These are phyloP conservation scores for Gentiana dahurica DNA, from an alignment of 257 asterid species.

Conservation along the genomic window DNA sequence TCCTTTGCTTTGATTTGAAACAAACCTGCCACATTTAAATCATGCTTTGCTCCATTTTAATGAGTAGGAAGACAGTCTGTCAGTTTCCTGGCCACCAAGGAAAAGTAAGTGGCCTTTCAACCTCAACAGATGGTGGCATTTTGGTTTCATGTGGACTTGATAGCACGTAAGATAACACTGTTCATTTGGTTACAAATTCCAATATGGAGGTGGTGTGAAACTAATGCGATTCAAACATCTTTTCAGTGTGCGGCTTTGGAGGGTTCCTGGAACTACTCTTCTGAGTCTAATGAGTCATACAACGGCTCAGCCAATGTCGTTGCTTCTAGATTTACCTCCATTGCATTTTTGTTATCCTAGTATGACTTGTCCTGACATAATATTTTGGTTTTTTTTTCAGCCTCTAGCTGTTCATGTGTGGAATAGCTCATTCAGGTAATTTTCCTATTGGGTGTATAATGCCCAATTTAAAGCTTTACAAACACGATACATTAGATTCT, in stretches of 20 bases:
- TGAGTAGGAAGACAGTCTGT: slow-evolving; percentile 59
- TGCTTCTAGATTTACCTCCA: slow-evolving; percentile 9
- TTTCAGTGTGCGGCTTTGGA: slow-evolving; percentile 90
- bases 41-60: not conserved
- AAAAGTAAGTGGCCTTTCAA: slow-evolving; percentile 75
- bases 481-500: too few species aligned
- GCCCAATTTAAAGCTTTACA: too few species aligned
- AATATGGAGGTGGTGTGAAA: slow-evolving; percentile 1
- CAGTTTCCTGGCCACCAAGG: slow-evolving; percentile 98
- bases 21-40: not conserved
- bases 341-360: slow-evolving; percentile 2
- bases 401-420: slow-evolving; percentile 58
- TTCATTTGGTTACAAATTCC: slow-evolving; percentile 9
- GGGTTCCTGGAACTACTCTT: slow-evolving; percentile 51
- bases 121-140: slow-evolving; percentile 79
- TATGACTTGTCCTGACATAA: not conserved
- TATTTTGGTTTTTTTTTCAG: slow-evolving; percentile 28
- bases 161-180: slow-evolving; percentile 58
- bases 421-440: slow-evolving; percentile 83
- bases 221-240: slow-evolving; percentile 11
- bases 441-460: not conserved
- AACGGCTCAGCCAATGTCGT: slow-evolving; percentile 41
- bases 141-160: slow-evolving; percentile 95
- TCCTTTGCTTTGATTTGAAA: too few species aligned
- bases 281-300: slow-evolving; percentile 25